phyloP scores from a whole-genome alignment of 257 asterid species.

The Avicennia marina region DNA sequence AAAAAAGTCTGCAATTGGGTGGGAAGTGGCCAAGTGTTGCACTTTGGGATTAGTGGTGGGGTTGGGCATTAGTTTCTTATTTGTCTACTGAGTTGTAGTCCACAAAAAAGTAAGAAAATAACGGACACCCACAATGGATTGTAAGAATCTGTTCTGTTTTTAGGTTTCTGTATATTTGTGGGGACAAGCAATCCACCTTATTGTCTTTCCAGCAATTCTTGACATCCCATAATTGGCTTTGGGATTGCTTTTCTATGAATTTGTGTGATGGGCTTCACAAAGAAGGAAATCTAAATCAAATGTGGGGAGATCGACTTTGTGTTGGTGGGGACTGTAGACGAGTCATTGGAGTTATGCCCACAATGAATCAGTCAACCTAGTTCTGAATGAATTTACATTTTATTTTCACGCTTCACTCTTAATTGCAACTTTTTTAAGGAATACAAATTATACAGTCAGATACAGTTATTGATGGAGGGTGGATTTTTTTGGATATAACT shows the following conservation, averaged over 20 bases:
- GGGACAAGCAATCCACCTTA: conserved; percentile 6
- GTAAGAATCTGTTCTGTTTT: not conserved
- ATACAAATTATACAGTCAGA: too few species aligned
- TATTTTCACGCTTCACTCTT: too few species aligned
- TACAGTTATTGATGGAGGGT: too few species aligned
- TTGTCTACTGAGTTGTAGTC: too few species aligned
- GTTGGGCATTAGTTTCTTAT: conserved; percentile 19
- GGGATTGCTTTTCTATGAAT: not conserved
- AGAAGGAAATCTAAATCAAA: conserved; percentile 7
- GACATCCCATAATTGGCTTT: not conserved
- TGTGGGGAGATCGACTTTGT: not conserved
- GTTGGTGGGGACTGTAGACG: conserved; percentile 4
- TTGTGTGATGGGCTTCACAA: conserved; percentile 10
- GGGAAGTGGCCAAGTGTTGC: conserved; percentile 29
- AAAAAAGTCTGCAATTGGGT: conserved; percentile 15
- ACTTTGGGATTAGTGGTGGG: conserved; percentile 28
- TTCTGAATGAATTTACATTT: too few species aligned
- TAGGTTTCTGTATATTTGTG: not conserved
- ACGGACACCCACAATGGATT: conserved; percentile 6
- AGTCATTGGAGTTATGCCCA: not conserved
- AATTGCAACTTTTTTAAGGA: too few species aligned
- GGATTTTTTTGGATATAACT: too few species aligned
- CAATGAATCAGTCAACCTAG: not conserved
- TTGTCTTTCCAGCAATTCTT: conserved; percentile 2
- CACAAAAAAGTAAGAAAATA: conserved; percentile 13